phyloP scores from a whole-genome alignment of 257 asterid species.

The Vinca minor region DNA sequence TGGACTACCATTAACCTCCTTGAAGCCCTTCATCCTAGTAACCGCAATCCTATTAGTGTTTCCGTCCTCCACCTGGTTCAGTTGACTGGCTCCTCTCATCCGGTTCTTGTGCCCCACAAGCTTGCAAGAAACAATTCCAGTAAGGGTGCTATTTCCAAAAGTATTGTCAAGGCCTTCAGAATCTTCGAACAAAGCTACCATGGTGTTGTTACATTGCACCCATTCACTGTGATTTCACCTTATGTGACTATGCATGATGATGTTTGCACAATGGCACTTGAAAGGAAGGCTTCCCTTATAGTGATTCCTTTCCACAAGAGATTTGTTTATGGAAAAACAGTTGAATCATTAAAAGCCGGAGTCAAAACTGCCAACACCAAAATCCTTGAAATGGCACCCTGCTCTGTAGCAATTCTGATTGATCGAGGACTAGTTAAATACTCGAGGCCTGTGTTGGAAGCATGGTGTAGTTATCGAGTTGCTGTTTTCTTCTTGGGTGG shows the following conservation, averaged over 20 bases:
- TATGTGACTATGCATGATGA: slow-evolving; percentile 27
- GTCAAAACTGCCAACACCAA: slow-evolving; percentile 17
- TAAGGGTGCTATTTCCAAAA: slow-evolving; percentile 17
- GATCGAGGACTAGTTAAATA: slow-evolving; percentile 11
- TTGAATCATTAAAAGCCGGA: slow-evolving; percentile 7
- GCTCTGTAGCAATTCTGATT: slow-evolving; percentile 24
- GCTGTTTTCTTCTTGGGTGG: slow-evolving; percentile 36
- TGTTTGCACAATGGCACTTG: slow-evolving; percentile 24
- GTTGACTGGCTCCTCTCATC: slow-evolving; percentile 28
- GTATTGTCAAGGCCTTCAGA: slow-evolving; percentile 31
- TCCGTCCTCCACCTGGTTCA: slow-evolving; percentile 29
- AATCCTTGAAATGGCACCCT: slow-evolving; percentile 25
- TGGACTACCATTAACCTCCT: slow-evolving; percentile 23
- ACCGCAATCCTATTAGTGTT: slow-evolving; percentile 17
- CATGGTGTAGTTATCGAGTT: slow-evolving; percentile 9
- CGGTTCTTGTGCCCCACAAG: slow-evolving; percentile 34
- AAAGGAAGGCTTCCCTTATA: slow-evolving; percentile 22
- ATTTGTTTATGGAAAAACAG: slow-evolving; percentile 1
- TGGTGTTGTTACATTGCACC: slow-evolving; percentile 15
- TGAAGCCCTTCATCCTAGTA: slow-evolving; percentile 25
- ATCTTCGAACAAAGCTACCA: slow-evolving; percentile 18
- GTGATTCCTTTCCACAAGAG: slow-evolving; percentile 26
- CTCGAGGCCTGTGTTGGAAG: slow-evolving; percentile 6
- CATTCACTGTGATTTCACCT: slow-evolving; percentile 30
- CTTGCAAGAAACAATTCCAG: slow-evolving; percentile 14